Evolutionary conservation across 2,329 filamentous ascomycete genomes (phyloP), one percentile per base, ranked within the genome.

Genomic region (Hypoxylon sp.): DNA sequence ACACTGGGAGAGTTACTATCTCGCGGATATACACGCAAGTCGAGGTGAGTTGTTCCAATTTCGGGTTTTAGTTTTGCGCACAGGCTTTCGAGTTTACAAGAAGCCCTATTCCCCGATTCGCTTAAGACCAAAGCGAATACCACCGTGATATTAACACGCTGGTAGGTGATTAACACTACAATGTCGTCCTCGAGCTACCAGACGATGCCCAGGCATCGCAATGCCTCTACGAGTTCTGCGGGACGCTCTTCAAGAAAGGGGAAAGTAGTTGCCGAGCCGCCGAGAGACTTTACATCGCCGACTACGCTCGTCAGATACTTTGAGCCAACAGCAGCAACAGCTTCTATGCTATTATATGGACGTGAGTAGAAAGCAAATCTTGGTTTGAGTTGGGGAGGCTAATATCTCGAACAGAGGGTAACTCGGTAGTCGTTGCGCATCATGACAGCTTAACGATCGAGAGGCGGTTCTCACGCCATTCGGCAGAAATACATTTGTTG

Each of bases 361-460:
- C 87, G 76, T 78, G 73, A 61, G 76, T 78, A 48, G 47, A 25
- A 59, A 32, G 37, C 4, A 30, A 39, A 5, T 23, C 19, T 16
- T 9, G 39, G n/a, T 9, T 21, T 47, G 3, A 11, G 32, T 32
- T 58, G 6, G 39, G 57, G 25, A 62, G 27, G 51, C 59, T 66
- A 37, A 74, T 68, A 64, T 21, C 7, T 86, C 55, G 50, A 59
- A 59, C 62, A 78, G 76, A 98, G 77, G 91, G 93, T 30, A 90
- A 89, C 56, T 88, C 90, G 5, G 89, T 99, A 63, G 85, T 97
- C 23, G 96, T 94, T 78, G 89, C 95, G 30, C 94, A 97, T 74
- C 95, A 98, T 80, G 95, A 98, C 76, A 97, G 92, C 2, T 82
- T 99, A 58, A 92, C 91, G 16, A 90, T 98, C 70, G 95, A 98